Evolutionary conservation across 2,329 filamentous ascomycete species (phyloP).

Genomic region (Calycina herbarum): DNA sequence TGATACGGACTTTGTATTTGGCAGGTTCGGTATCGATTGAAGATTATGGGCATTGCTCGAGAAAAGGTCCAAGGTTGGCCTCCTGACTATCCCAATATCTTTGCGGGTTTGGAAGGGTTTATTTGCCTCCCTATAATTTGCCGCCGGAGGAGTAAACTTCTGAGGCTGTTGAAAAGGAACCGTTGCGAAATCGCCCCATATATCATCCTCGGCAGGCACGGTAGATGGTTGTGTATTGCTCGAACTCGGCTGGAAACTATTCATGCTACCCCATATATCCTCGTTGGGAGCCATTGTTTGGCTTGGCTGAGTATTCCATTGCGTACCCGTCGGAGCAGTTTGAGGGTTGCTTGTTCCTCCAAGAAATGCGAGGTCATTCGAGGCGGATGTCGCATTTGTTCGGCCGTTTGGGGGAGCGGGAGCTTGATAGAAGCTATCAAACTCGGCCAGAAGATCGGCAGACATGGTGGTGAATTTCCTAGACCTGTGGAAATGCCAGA

Average conservation of each 20-base stretch:
- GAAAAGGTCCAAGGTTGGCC: slow-evolving; percentile 33
- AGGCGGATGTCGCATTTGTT: slow-evolving; percentile 25
- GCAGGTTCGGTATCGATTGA: slow-evolving; percentile 13
- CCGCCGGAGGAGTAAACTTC: not conserved
- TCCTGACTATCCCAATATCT: slow-evolving; percentile 25
- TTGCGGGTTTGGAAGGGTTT: slow-evolving; percentile 16
- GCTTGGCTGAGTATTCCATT: not conserved
- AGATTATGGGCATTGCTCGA: slow-evolving; percentile 24
- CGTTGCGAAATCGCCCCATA: slow-evolving; percentile 34
- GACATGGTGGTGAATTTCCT: slow-evolving; percentile 49
- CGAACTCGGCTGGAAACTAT: slow-evolving; percentile 21
- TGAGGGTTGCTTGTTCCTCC: slow-evolving; percentile 20
- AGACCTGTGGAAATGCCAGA: not conserved
- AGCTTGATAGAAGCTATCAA: slow-evolving; percentile 50
- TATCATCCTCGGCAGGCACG: slow-evolving; percentile 27
- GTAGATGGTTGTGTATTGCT: slow-evolving; percentile 15
- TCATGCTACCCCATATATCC: slow-evolving; percentile 32
- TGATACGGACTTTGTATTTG: slow-evolving; percentile 11
- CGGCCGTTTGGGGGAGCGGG: slow-evolving; percentile 33
- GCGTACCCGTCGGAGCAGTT: slow-evolving; percentile 18
- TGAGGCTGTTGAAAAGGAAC: slow-evolving; percentile 12
- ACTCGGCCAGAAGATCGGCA: slow-evolving; percentile 65
- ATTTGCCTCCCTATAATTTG: slow-evolving; percentile 19
- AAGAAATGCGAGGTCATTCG: slow-evolving; percentile 30
- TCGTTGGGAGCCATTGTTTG: slow-evolving; percentile 14